These are phyloP conservation scores for Cajanus cajan DNA, from an alignment of 306 rosid genomes.

Conservation along the genomic window DNA sequence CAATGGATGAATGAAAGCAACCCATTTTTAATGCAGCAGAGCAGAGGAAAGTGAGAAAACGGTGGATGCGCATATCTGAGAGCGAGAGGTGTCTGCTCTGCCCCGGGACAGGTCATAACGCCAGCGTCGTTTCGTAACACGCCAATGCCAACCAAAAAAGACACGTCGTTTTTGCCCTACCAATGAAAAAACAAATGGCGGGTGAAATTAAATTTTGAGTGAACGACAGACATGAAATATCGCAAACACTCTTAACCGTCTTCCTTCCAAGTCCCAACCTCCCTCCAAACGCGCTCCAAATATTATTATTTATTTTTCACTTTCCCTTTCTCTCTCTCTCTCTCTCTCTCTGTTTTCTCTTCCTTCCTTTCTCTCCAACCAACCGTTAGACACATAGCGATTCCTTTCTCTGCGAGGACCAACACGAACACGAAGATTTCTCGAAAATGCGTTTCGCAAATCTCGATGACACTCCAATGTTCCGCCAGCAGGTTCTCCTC, in stretches of 20 bases:
- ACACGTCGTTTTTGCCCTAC: neutral
- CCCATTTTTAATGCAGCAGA: neutral
- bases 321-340: neutral
- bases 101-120: neutral
- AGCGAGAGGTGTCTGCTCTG: neutral
- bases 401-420: conserved; percentile 12
- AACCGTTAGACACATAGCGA: neutral
- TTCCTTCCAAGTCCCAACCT: neutral
- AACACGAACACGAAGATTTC: conserved; percentile 1
- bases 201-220: neutral
- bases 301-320: neutral
- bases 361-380: neutral
- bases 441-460: conserved; percentile 48
- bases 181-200: neutral
- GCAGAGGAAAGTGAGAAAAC: neutral
- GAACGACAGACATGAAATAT: conserved; percentile 11
- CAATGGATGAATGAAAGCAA: neutral
- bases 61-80: neutral
- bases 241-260: conserved; percentile 6
- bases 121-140: neutral
- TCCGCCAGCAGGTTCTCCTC: conserved; percentile 53
- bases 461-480: conserved; percentile 62
- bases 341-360: neutral
- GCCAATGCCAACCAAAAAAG: neutral
- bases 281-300: conserved; percentile 36